Evolutionary conservation across 2,329 filamentous ascomycete genomes (phyloP).

Genomic region (Venturia pyrina): DNA sequence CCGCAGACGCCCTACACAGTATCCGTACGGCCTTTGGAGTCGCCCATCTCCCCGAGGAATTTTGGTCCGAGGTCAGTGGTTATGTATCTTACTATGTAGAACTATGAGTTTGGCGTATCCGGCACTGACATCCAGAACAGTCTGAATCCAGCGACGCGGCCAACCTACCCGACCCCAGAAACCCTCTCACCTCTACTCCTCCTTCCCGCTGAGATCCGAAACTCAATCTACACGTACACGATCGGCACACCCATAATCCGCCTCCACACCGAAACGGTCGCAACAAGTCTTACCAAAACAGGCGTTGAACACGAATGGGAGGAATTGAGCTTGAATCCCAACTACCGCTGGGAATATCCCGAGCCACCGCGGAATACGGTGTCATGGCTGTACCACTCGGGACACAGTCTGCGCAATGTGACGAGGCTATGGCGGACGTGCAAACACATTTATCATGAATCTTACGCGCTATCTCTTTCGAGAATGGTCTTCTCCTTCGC

Average conservation of each 20-base stretch:
- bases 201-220: not conserved
- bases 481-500: not conserved
- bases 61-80: not conserved
- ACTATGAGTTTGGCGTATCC: not conserved
- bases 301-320: not conserved
- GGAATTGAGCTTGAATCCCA: not conserved
- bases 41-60: not conserved
- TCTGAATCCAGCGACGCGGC: not conserved
- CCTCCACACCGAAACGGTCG: not conserved
- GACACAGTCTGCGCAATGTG: not conserved
- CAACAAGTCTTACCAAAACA: not conserved
- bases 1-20: not conserved
- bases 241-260: not conserved
- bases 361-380: not conserved
- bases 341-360: not conserved
- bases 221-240: not conserved
- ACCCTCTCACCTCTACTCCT: not conserved
- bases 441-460: not conserved
- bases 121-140: not conserved
- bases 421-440: not conserved
- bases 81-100: not conserved
- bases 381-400: not conserved
- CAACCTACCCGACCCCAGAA: not conserved
- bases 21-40: not conserved
- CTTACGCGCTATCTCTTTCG: not conserved